These are phyloP conservation scores for Rhizopus arrhizus DNA, from an alignment of 371 early-diverging fungal genomes.

Conservation along the genomic window DNA sequence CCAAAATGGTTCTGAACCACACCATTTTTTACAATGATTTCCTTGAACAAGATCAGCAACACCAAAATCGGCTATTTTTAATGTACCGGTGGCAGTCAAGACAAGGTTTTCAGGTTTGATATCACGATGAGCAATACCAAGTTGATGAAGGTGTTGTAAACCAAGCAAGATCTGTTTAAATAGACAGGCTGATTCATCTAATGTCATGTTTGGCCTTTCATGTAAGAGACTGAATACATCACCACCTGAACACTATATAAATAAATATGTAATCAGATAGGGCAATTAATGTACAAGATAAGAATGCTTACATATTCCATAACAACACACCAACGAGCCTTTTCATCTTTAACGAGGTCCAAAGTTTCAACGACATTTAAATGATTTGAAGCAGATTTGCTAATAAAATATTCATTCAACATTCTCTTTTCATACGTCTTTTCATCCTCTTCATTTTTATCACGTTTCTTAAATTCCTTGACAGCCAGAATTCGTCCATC, in stretches of 20 bases:
- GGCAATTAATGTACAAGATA: not conserved
- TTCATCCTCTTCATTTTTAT: constrained; percentile 56
- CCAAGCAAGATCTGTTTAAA: constrained; percentile 92
- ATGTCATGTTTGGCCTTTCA: constrained; percentile 42
- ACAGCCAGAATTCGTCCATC: constrained; percentile 41
- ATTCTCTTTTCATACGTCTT: constrained; percentile 70
- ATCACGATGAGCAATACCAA: constrained; percentile 89
- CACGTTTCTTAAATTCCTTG: constrained; percentile 68
- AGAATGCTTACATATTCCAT: constrained; percentile 64
- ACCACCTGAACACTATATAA: constrained; percentile 60
- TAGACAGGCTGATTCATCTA: constrained; percentile 55
- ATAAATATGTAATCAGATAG: not conserved
- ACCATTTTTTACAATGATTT: constrained; percentile 76
- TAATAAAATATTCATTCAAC: constrained; percentile 77
- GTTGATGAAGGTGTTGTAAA: constrained; percentile 92
- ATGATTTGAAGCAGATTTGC: constrained; percentile 62
- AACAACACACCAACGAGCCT: constrained; percentile 64
- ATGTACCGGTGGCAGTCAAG: constrained; percentile 73
- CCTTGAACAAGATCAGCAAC: constrained; percentile 90
- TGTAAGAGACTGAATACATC: constrained; percentile 59
- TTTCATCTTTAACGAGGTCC: constrained; percentile 69
- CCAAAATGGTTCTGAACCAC: constrained; percentile 90
- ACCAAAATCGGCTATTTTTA: constrained; percentile 98
- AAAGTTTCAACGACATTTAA: constrained; percentile 70
- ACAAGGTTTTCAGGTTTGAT: constrained; percentile 93